These are phyloP conservation scores for Penicillium sp. DNA, from an alignment of 2,329 filamentous ascomycete genomes.

Conservation along the genomic window DNA sequence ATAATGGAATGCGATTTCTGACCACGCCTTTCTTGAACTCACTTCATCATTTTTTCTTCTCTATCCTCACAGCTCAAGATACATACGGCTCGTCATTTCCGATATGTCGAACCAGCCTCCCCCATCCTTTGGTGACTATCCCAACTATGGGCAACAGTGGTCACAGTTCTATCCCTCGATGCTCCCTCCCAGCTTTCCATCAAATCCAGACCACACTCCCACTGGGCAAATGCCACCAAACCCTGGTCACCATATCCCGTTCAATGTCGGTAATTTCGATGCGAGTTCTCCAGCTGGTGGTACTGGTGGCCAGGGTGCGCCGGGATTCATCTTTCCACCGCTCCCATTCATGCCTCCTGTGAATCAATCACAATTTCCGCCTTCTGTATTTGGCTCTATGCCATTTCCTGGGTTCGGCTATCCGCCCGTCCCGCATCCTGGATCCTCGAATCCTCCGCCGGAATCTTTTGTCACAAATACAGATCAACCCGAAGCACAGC, in stretches of 20 bases:
- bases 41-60: background rate
- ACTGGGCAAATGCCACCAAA: slow-evolving; percentile 19
- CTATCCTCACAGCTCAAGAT: too few relatives aligned
- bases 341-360: slow-evolving; percentile 31
- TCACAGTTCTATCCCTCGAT: slow-evolving; percentile 28
- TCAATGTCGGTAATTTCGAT: slow-evolving; percentile 23
- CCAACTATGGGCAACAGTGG: slow-evolving; percentile 36
- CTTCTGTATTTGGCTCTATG: slow-evolving; percentile 32
- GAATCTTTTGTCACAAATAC: background rate
- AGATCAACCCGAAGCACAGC: background rate
- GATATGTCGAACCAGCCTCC: slow-evolving; percentile 38
- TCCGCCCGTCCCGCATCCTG: slow-evolving; percentile 19
- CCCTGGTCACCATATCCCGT: slow-evolving; percentile 14
- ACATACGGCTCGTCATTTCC: background rate
- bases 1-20: slow-evolving; percentile 21
- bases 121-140: slow-evolving; percentile 39
- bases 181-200: slow-evolving; percentile 24
- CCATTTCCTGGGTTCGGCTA: slow-evolving; percentile 22
- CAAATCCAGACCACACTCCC: slow-evolving; percentile 23
- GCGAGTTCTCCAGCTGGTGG: slow-evolving; percentile 30
- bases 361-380: slow-evolving; percentile 27
- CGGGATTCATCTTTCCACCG: slow-evolving; percentile 25
- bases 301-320: slow-evolving; percentile 20
- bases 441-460: slow-evolving; percentile 10
- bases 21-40: background rate